These are phyloP conservation scores for Alnus glutinosa DNA, from an alignment of 306 rosid genomes.

Conservation along the genomic window DNA sequence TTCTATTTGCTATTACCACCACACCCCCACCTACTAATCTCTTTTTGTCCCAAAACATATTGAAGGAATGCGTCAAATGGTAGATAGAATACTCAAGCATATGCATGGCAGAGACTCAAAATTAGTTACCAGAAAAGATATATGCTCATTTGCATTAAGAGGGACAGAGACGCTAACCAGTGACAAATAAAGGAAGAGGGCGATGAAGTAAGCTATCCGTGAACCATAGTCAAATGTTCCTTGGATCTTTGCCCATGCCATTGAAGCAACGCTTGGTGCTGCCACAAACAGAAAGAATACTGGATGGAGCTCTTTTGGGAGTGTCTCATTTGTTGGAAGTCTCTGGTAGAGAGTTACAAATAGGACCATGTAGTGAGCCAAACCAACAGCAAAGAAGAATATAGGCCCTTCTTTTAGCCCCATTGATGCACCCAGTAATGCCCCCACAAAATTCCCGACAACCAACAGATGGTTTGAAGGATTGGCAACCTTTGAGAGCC, in stretches of 20 bases:
- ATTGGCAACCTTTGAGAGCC: conserved; percentile 87
- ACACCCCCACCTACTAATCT: too few relatives aligned
- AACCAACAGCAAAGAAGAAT: conserved; percentile 84
- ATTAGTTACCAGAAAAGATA: neutral
- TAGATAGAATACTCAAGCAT: neutral
- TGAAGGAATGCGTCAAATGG: neutral
- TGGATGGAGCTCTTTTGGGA: conserved; percentile 92
- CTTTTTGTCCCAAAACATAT: too few relatives aligned
- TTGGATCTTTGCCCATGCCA: conserved; percentile 88
- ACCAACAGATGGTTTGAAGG: conserved; percentile 82
- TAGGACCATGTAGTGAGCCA: conserved; percentile 77
- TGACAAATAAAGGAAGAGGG: conserved; percentile 85
- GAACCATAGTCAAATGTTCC: conserved; percentile 78
- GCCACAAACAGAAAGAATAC: conserved; percentile 92
- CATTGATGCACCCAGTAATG: conserved; percentile 82
- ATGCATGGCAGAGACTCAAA: neutral
- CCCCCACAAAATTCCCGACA: conserved; percentile 91
- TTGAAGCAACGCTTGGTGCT: conserved; percentile 92
- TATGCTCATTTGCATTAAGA: neutral
- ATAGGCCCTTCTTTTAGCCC: conserved; percentile 87
- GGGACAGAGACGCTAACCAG: conserved; percentile 47
- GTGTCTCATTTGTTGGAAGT: conserved; percentile 81
- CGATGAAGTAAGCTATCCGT: conserved; percentile 72
- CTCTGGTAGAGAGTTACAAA: conserved; percentile 94
- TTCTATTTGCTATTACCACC: too few relatives aligned